Evolutionary conservation across 176 grass and related monocot genomes (phyloP).

Genomic region (Saccharum officinarum): DNA sequence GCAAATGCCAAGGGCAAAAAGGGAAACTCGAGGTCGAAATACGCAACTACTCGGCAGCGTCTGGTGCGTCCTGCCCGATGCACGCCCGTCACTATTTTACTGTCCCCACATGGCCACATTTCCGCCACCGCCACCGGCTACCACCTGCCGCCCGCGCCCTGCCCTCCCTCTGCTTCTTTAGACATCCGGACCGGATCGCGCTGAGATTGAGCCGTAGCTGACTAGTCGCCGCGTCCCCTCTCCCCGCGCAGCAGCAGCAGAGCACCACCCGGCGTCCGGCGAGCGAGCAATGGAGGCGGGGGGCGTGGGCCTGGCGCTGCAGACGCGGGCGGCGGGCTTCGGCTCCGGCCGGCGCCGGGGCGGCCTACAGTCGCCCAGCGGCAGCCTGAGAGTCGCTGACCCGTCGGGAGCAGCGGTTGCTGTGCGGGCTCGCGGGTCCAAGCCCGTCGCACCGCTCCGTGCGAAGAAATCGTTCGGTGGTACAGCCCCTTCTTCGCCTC

Average conservation of each 20-base stretch:
- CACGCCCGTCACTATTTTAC: conserved; percentile 10
- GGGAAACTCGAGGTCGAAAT: conserved; percentile 19
- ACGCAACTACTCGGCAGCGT: conserved; percentile 60
- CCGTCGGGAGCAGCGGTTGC: neutral
- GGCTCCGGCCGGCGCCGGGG: conserved; percentile 32
- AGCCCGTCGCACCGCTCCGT: conserved; percentile 38
- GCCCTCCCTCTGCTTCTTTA: neutral
- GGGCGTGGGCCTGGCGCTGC: conserved; percentile 36
- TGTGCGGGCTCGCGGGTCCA: conserved; percentile 43
- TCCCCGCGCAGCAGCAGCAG: neutral
- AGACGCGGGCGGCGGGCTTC: conserved; percentile 41
- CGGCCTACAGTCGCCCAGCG: neutral
- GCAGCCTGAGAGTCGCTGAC: conserved; percentile 22
- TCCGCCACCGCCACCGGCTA: neutral
- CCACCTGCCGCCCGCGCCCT: neutral
- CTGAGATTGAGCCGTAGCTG: neutral
- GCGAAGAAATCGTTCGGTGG: conserved; percentile 55
- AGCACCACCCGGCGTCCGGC: neutral
- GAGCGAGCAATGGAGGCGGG: conserved; percentile 43
- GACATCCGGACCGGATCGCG: neutral
- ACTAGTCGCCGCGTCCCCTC: neutral
- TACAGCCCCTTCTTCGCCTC: conserved; percentile 6
- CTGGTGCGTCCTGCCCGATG: neutral
- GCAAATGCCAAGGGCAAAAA: neutral
- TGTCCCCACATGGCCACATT: conserved; percentile 29